These are phyloP conservation scores for Dactylellina cionopaga DNA, from an alignment of 2,329 filamentous ascomycete genomes.

Conservation along the genomic window DNA sequence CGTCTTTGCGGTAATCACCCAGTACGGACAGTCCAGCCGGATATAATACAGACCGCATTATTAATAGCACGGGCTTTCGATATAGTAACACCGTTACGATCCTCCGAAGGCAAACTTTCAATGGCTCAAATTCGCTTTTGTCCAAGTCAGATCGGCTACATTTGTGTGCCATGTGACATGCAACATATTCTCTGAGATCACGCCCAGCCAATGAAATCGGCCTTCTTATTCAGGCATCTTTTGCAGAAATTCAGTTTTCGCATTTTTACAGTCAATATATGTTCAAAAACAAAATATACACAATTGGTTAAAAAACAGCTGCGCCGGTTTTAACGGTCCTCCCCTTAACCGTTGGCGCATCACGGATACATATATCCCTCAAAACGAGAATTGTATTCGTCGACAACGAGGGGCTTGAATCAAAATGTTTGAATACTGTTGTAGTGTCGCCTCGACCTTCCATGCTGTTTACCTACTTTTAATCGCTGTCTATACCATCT, in stretches of 20 bases:
- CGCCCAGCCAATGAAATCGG: too few relatives aligned
- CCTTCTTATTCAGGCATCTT: too few relatives aligned
- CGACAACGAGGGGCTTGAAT: background rate
- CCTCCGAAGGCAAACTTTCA: background rate
- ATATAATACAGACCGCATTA: constrained; percentile 16
- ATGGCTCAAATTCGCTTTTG: constrained; percentile 18
- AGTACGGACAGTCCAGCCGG: constrained; percentile 19
- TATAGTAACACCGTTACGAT: too few relatives aligned
- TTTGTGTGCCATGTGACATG: constrained; percentile 19
- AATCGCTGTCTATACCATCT: too few relatives aligned
- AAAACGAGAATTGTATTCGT: background rate
- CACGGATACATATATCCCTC: background rate
- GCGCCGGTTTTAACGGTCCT: constrained; percentile 2
- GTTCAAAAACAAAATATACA: constrained; percentile 23
- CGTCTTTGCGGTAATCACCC: background rate
- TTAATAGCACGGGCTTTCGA: too few relatives aligned
- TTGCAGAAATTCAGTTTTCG: too few relatives aligned
- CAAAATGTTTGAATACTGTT: background rate
- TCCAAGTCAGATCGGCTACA: background rate
- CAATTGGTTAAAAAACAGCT: constrained; percentile 24
- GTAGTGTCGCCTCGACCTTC: too few relatives aligned
- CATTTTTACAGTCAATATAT: constrained; percentile 28
- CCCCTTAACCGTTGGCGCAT: background rate
- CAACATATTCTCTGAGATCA: too few relatives aligned
- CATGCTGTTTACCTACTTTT: too few relatives aligned